These are phyloP conservation scores for Aureobasidium sp. DNA, from an alignment of 2,329 filamentous ascomycete genomes.

Conservation along the genomic window DNA sequence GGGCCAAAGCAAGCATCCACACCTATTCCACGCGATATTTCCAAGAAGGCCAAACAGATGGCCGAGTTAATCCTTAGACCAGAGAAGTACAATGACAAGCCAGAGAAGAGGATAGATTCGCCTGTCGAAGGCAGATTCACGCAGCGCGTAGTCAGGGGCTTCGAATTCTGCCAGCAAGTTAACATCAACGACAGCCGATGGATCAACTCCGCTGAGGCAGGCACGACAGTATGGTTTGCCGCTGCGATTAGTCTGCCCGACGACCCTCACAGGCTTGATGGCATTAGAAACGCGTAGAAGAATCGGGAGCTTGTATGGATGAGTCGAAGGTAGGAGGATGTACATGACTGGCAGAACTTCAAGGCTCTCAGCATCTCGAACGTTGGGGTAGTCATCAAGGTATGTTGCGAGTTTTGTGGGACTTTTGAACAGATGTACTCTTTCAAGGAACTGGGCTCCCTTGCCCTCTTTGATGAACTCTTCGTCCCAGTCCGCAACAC, in stretches of 20 bases:
- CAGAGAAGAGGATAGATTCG: not conserved
- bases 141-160: not conserved
- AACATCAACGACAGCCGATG: not conserved
- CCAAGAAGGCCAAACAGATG: not conserved
- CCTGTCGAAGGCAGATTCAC: not conserved
- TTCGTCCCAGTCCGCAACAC: not conserved
- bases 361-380: not conserved
- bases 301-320: not conserved
- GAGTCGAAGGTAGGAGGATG: not conserved
- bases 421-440: not conserved
- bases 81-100: not conserved
- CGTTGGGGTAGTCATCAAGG: not conserved
- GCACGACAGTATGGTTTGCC: conserved; percentile 1
- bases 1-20: not conserved
- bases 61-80: not conserved
- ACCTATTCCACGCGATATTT: not conserved
- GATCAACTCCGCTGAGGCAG: not conserved
- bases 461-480: not conserved
- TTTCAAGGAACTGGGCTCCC: not conserved
- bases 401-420: not conserved
- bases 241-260: not conserved
- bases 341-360: not conserved
- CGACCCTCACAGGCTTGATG: not conserved
- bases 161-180: not conserved
- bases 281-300: not conserved